Evolutionary conservation across 192 early-diverging fungal genomes (phyloP).

Genomic region (Gigaspora rosea): DNA sequence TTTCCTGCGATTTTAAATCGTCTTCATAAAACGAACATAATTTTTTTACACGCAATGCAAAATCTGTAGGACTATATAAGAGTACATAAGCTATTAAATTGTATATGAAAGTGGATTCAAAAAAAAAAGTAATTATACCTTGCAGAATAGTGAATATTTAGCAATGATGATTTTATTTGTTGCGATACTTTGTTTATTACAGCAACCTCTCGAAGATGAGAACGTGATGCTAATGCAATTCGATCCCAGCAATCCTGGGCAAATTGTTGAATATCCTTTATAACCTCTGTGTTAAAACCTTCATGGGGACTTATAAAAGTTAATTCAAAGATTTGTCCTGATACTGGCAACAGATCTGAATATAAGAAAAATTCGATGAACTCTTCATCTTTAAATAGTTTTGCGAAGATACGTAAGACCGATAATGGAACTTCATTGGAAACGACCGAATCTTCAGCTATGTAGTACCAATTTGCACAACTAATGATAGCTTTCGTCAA

Average conservation of each 20-base stretch:
- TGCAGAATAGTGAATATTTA: slow-evolving; percentile 22
- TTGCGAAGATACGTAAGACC: slow-evolving; percentile 14
- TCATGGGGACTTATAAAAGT: slow-evolving; percentile 14
- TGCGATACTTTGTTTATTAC: background rate
- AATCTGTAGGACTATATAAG: slow-evolving; percentile 48
- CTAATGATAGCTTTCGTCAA: background rate
- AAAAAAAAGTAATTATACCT: slow-evolving; percentile 2
- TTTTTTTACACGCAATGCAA: slow-evolving; percentile 42
- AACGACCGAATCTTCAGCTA: background rate
- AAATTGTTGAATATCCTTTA: slow-evolving; percentile 7
- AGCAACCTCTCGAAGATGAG: background rate
- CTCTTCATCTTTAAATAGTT: background rate
- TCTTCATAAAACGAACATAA: slow-evolving; percentile 29
- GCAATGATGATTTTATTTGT: slow-evolving; percentile 9
- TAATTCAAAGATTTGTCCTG: slow-evolving; percentile 18
- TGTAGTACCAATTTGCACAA: background rate
- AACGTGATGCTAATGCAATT: background rate
- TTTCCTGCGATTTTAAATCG: background rate
- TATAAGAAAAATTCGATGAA: slow-evolving; percentile 22
- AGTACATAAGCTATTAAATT: background rate
- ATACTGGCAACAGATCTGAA: background rate
- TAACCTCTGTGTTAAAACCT: background rate
- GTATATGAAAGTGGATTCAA: background rate
- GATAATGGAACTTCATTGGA: background rate
- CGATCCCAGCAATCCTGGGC: slow-evolving; percentile 9